Evolutionary conservation across 1,139 yeast species (phyloP).

Genomic region (Kodamaea fungicola): DNA sequence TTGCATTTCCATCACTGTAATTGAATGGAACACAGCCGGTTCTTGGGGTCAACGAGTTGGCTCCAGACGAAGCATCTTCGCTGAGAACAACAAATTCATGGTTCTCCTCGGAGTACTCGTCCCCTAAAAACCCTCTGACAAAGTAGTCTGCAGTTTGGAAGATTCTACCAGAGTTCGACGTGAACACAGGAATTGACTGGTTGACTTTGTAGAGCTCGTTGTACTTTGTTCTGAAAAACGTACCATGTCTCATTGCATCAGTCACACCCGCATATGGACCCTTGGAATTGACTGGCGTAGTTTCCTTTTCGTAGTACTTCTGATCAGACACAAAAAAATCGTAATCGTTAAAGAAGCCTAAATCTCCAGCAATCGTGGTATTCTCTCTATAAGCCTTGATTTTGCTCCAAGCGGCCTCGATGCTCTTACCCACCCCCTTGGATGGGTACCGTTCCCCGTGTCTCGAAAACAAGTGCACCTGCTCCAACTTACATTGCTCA

Average conservation of each 20-base stretch:
- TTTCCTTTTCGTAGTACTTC: constrained; percentile 22
- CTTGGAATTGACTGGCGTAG: constrained; percentile 14
- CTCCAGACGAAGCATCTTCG: constrained; percentile 27
- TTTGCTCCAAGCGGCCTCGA: constrained; percentile 17
- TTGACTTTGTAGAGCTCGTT: constrained; percentile 20
- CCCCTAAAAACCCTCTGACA: constrained; percentile 26
- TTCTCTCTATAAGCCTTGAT: constrained; percentile 17
- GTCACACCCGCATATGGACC: constrained; percentile 21
- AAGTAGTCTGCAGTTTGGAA: constrained; percentile 29
- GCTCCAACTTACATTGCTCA: constrained; percentile 52
- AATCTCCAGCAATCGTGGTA: constrained; percentile 22
- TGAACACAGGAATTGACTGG: constrained; percentile 29
- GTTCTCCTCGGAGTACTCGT: constrained; percentile 9
- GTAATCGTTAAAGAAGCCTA: constrained; percentile 32
- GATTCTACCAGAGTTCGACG: constrained; percentile 30
- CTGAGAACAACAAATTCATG: constrained; percentile 20
- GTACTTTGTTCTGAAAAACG: constrained; percentile 31
- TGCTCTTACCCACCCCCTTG: constrained; percentile 8
- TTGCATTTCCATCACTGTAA: constrained; percentile 8
- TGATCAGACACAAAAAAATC: constrained; percentile 25
- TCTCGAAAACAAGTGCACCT: constrained; percentile 60
- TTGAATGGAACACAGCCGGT: constrained; percentile 20
- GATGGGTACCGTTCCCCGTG: constrained; percentile 75
- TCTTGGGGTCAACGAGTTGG: constrained; percentile 29
- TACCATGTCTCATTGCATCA: constrained; percentile 33